These are phyloP conservation scores for Ceratobasidium sp. DNA, from an alignment of 1,284 basidiomycete species.

Conservation along the genomic window DNA sequence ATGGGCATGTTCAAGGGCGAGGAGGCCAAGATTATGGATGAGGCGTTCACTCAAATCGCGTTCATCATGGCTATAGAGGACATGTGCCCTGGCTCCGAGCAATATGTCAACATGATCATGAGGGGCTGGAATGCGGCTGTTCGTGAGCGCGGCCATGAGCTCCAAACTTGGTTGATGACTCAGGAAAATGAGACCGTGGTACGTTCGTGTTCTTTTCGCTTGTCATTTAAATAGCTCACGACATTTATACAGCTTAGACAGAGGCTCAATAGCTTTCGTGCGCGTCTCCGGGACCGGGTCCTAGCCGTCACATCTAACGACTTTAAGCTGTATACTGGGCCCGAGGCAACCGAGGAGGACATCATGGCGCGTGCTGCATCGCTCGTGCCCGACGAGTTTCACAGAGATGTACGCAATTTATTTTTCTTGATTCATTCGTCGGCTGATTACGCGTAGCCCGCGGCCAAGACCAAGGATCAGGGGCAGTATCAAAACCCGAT, in stretches of 20 bases:
- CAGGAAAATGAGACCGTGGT: not conserved
- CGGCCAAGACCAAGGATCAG: no score
- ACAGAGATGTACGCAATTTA: not conserved
- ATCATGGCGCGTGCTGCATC: not conserved
- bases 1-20: not conserved
- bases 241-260: not conserved
- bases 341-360: no score
- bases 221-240: no score
- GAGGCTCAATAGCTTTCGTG: not conserved
- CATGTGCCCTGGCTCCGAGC: not conserved
- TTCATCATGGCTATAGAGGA: not conserved
- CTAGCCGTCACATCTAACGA: not conserved
- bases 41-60: not conserved
- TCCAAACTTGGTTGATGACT: not conserved
- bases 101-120: no score
- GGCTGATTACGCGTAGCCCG: not conserved
- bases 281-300: not conserved
- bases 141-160: not conserved
- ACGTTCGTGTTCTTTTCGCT: not conserved
- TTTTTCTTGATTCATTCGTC: not conserved
- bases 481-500: not conserved
- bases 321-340: not conserved
- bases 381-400: not conserved
- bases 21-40: slow-evolving; percentile 3
- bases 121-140: no score